Percentiles rank a stretch among this genome's conserved stretches.
phyloP scores from a whole-genome alignment of 2,329 filamentous ascomycete genomes.

The Verticillium nubilum region DNA sequence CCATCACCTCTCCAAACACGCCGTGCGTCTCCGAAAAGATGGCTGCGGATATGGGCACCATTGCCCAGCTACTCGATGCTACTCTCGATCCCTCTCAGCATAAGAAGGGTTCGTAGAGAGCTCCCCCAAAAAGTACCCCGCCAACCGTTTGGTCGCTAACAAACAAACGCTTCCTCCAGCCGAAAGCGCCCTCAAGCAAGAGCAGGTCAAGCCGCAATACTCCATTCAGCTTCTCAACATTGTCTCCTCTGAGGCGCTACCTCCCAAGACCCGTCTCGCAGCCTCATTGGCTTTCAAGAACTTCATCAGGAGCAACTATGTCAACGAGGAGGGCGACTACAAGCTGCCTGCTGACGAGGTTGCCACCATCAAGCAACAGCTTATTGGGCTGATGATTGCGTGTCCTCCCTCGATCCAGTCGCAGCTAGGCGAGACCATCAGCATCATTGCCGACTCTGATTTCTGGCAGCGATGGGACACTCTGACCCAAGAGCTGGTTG shows the following conservation, averaged over 20 bases:
- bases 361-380: slow-evolving; percentile 83
- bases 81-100: slow-evolving; percentile 84
- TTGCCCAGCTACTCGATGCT: slow-evolving; percentile 83
- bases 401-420: slow-evolving; percentile 83
- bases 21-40: slow-evolving; percentile 30
- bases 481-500: slow-evolving; percentile 87
- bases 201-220: slow-evolving; percentile 81
- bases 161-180: slow-evolving; percentile 49
- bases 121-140: slow-evolving; percentile 19
- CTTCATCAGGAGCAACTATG: slow-evolving; percentile 91
- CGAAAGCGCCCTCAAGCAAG: slow-evolving; percentile 70
- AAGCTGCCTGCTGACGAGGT: slow-evolving; percentile 82
- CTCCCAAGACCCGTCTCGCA: slow-evolving; percentile 75
- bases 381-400: slow-evolving; percentile 94
- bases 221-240: slow-evolving; percentile 86
- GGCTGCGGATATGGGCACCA: slow-evolving; percentile 50
- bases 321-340: slow-evolving; percentile 91
- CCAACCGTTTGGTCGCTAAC: slow-evolving; percentile 25
- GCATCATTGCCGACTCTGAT: slow-evolving; percentile 94
- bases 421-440: slow-evolving; percentile 94
- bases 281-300: slow-evolving; percentile 97
- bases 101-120: slow-evolving; percentile 66
- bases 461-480: slow-evolving; percentile 97
- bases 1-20: neutral
- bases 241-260: slow-evolving; percentile 68